Conservation (phyloP, 495 filamentous ascomycete species). For the Niebla homalea region DNA sequence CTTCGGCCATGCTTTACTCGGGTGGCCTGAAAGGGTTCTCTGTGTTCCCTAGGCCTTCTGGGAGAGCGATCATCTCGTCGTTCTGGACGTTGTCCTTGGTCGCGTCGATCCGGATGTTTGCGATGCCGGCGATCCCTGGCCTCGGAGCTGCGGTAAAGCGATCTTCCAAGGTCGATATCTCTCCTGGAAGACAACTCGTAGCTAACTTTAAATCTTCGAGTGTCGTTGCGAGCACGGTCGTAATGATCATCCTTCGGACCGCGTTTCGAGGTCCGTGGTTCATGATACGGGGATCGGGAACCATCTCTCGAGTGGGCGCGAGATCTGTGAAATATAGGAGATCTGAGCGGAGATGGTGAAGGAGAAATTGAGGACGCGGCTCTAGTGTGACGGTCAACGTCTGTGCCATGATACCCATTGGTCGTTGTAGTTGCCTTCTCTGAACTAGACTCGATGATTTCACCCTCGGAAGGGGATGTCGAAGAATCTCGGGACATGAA, state of each 20-base stretch:
- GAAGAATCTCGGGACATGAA: conserved; percentile 31
- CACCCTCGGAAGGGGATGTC: conserved; percentile 58
- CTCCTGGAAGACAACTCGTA: conserved; percentile 39
- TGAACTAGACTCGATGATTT: conserved; percentile 67
- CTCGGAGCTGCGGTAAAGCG: conserved; percentile 55
- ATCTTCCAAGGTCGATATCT: conserved; percentile 31
- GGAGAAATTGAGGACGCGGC: conserved; percentile 34
- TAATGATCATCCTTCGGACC: conserved; percentile 51
- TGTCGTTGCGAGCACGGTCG: conserved; percentile 34
- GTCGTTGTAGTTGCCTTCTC: conserved; percentile 68
- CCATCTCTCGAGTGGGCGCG: conserved; percentile 24
- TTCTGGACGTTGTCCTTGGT: conserved; percentile 21
- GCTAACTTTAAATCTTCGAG: conserved; percentile 46
- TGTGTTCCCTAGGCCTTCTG: conserved; percentile 35
- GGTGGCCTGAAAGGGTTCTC: conserved; percentile 17
- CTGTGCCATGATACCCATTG: conserved; percentile 58
- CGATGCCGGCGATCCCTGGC: conserved; percentile 35
- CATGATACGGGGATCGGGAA: conserved; percentile 25
- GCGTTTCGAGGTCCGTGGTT: conserved; percentile 53
- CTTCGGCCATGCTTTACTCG: background rate
- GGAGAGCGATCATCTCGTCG: conserved; percentile 1
- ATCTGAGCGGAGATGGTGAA: conserved; percentile 34
- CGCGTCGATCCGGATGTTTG: conserved; percentile 38
- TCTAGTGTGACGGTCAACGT: conserved; percentile 63
- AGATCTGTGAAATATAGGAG: conserved; percentile 30